Evolutionary conservation across 306 rosid species (phyloP).

Genomic region (Fagus crenata): DNA sequence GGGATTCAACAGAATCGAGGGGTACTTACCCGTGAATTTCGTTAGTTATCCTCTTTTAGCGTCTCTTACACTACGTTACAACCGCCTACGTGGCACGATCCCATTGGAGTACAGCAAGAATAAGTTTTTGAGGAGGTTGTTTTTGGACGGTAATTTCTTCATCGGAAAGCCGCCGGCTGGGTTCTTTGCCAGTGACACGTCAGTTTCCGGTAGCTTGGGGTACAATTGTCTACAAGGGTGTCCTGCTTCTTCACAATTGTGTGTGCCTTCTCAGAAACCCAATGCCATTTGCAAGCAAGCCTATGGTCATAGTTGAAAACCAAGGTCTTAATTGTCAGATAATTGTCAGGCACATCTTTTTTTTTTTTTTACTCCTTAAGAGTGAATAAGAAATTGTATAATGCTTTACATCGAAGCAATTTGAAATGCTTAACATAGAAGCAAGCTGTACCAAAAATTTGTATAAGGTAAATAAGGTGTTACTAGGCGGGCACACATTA

Average conservation of each 20-base stretch:
- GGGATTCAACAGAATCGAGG: slow-evolving; percentile 75
- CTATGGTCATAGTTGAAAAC: slow-evolving; percentile 48
- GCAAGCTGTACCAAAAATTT: not conserved
- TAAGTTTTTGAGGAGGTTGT: slow-evolving; percentile 56
- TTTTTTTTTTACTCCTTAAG: not conserved
- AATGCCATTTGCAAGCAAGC: slow-evolving; percentile 60
- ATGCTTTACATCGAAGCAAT: slow-evolving; percentile 8
- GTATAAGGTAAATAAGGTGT: not conserved
- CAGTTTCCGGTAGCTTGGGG: slow-evolving; percentile 79
- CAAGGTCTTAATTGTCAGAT: slow-evolving; percentile 31
- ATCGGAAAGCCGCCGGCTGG: slow-evolving; percentile 73
- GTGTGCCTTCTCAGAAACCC: slow-evolving; percentile 77
- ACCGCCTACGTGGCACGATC: slow-evolving; percentile 69
- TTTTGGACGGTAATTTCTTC: slow-evolving; percentile 76
- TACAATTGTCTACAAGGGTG: slow-evolving; percentile 76
- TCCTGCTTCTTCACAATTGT: slow-evolving; percentile 64
- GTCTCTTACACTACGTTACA: slow-evolving; percentile 69
- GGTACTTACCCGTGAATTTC: slow-evolving; percentile 63
- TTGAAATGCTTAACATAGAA: not conserved
- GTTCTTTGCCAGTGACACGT: slow-evolving; percentile 37
- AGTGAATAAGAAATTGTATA: slow-evolving; percentile 10
- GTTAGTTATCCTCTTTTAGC: slow-evolving; percentile 53
- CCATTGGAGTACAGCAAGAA: slow-evolving; percentile 58
- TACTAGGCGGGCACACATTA: not conserved
- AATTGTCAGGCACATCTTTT: slow-evolving; percentile 32